Conservation (phyloP, 371 early-diverging fungal genomes). For the Mucor piriformis region DNA sequence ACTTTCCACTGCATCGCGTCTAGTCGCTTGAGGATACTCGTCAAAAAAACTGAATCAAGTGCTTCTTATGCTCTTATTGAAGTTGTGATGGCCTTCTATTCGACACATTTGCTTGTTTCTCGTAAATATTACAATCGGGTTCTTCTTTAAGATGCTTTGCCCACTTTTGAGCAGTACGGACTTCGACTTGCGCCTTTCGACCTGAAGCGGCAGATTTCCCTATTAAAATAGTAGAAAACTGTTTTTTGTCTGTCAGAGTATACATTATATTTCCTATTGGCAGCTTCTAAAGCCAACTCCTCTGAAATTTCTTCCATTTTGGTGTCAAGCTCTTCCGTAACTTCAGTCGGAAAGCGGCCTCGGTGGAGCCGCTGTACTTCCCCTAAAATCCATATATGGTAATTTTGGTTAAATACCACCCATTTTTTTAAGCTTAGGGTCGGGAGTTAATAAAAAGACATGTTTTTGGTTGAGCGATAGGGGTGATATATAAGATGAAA, state of each 20-base stretch:
- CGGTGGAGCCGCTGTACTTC: too few species aligned
- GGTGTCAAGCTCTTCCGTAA: slow-evolving; percentile 11
- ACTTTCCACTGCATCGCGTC: slow-evolving; percentile 18
- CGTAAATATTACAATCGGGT: slow-evolving; percentile 9
- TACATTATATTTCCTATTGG: slow-evolving; percentile 9
- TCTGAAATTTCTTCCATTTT: slow-evolving; percentile 1
- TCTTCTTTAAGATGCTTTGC: slow-evolving; percentile 12
- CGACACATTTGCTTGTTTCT: slow-evolving; percentile 10
- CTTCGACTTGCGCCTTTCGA: not conserved
- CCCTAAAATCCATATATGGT: too few species aligned
- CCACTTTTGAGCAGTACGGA: slow-evolving; percentile 3
- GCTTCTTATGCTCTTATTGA: slow-evolving; percentile 16
- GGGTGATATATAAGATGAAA: too few species aligned
- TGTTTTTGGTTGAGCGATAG: too few species aligned
- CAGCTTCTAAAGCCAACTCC: not conserved
- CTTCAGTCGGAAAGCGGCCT: slow-evolving; percentile 11
- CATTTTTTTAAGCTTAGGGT: too few species aligned
- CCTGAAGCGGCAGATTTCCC: slow-evolving; percentile 1
- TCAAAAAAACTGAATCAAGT: slow-evolving; percentile 8
- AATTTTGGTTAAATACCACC: too few species aligned
- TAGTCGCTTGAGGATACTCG: slow-evolving; percentile 17
- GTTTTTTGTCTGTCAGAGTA: slow-evolving; percentile 16
- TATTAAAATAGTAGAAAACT: slow-evolving; percentile 15
- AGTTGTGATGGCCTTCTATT: slow-evolving; percentile 14
- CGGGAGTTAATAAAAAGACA: too few species aligned